Evolutionary conservation across 257 asterid species (phyloP).

Genomic region (Linderniella brevidens): DNA sequence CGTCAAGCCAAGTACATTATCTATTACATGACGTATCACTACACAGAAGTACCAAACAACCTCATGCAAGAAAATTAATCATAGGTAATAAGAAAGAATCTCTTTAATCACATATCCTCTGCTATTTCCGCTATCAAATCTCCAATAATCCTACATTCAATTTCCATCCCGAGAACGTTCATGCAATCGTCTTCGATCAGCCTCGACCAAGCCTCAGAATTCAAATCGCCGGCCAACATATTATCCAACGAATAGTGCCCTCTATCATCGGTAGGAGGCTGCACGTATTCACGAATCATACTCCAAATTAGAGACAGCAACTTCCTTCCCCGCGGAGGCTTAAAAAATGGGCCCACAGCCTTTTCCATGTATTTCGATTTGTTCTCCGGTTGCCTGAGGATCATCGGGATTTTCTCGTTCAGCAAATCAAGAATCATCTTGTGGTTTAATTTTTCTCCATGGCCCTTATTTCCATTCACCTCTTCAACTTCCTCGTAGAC

Average conservation of each 20-base stretch:
- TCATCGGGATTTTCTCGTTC: slow-evolving; percentile 62
- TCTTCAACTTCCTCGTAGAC: slow-evolving; percentile 73
- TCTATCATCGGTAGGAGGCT: slow-evolving; percentile 44
- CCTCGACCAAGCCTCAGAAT: slow-evolving; percentile 42
- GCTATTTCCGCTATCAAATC: slow-evolving; percentile 56
- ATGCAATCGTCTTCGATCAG: slow-evolving; percentile 38
- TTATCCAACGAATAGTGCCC: slow-evolving; percentile 31
- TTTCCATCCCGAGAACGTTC: slow-evolving; percentile 39
- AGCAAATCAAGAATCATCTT: slow-evolving; percentile 49
- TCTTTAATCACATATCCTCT: slow-evolving; percentile 15
- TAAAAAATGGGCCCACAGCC: slow-evolving; percentile 20
- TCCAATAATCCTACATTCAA: slow-evolving; percentile 42
- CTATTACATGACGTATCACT: no score
- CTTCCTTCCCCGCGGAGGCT: slow-evolving; percentile 53
- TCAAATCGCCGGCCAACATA: slow-evolving; percentile 52
- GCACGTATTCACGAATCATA: slow-evolving; percentile 18
- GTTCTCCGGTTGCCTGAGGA: slow-evolving; percentile 31
- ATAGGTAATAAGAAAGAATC: no score
- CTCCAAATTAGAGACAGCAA: slow-evolving; percentile 50
- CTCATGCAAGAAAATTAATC: no score
- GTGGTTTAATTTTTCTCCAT: slow-evolving; percentile 32
- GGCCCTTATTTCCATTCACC: slow-evolving; percentile 22
- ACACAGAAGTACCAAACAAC: no score
- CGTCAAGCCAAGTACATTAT: no score
- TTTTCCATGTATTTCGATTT: slow-evolving; percentile 34